These are phyloP conservation scores for Phycomyces blakesleeanus DNA, from an alignment of 192 early-diverging fungal genomes.

Conservation along the genomic window DNA sequence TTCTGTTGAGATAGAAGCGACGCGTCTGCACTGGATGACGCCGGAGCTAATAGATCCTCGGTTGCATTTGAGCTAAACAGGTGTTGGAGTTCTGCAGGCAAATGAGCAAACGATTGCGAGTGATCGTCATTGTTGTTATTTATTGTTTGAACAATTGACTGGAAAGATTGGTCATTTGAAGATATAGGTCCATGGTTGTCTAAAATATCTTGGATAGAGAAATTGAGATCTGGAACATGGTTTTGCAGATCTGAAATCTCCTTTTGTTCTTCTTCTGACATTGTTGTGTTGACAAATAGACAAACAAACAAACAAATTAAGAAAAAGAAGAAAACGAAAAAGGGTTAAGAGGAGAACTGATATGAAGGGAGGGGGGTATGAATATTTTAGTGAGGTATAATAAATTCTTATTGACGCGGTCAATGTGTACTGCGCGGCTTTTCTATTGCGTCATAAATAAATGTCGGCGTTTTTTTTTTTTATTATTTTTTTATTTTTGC, in stretches of 20 bases:
- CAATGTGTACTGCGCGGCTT: no score
- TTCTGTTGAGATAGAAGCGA: slow-evolving; percentile 2
- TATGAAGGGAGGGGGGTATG: no score
- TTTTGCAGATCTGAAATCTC: background rate
- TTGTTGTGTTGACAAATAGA: background rate
- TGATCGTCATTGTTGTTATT: slow-evolving; percentile 13
- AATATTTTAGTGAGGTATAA: no score
- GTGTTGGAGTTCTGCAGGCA: slow-evolving; percentile 20
- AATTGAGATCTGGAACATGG: slow-evolving; percentile 6
- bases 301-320: background rate
- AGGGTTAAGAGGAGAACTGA: no score
- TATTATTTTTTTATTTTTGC: no score
- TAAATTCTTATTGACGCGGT: no score
- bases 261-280: background rate
- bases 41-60: slow-evolving; percentile 12
- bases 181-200: slow-evolving; percentile 1
- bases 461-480: no score
- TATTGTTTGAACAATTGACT: slow-evolving; percentile 17
- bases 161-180: slow-evolving; percentile 18
- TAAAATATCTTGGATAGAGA: slow-evolving; percentile 22
- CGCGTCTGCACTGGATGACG: slow-evolving; percentile 11
- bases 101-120: slow-evolving; percentile 6
- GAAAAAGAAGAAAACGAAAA: background rate
- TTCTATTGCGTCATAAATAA: no score
- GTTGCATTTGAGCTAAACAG: slow-evolving; percentile 9